phyloP scores from a whole-genome alignment of 192 early-diverging fungal genomes.

The Coemansia sp. region DNA sequence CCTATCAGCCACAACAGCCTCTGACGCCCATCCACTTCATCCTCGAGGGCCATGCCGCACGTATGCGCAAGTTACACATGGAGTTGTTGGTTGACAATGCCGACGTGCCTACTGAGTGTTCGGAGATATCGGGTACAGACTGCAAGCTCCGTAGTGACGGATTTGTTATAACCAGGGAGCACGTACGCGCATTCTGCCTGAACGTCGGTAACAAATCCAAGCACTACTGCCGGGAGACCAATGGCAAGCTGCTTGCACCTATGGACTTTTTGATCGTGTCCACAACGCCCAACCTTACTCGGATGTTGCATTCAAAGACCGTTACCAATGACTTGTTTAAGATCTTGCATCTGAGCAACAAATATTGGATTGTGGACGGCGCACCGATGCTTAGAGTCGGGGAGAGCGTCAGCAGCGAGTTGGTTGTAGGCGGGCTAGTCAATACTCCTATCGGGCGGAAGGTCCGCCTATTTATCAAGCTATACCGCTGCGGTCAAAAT shows the following conservation, averaged over 20 bases:
- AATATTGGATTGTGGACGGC: constrained; percentile 70
- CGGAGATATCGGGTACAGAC: too few relatives aligned
- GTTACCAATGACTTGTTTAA: constrained; percentile 82
- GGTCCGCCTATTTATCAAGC: constrained; percentile 71
- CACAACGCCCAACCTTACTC: constrained; percentile 76
- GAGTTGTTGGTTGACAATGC: constrained; percentile 30
- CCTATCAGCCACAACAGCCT: too few relatives aligned
- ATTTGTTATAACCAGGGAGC: constrained; percentile 65
- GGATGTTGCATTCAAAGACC: constrained; percentile 79
- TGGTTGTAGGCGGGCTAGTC: constrained; percentile 73
- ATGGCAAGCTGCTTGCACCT: constrained; percentile 73
- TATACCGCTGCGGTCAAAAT: constrained; percentile 62
- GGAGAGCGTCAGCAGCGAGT: constrained; percentile 72
- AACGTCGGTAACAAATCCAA: too few relatives aligned
- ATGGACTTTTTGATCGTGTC: constrained; percentile 89
- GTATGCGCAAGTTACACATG: too few relatives aligned
- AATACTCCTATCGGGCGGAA: constrained; percentile 84
- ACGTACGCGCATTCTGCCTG: constrained; percentile 8
- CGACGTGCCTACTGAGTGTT: too few relatives aligned
- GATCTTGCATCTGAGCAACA: constrained; percentile 87
- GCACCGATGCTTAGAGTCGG: constrained; percentile 66
- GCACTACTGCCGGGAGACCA: too few relatives aligned
- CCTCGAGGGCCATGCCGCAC: too few relatives aligned
- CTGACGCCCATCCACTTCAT: too few relatives aligned
- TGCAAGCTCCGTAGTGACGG: too few relatives aligned